Conservation (phyloP, 2,329 filamentous ascomycete species). For the Fusarium solani-melongenae region DNA sequence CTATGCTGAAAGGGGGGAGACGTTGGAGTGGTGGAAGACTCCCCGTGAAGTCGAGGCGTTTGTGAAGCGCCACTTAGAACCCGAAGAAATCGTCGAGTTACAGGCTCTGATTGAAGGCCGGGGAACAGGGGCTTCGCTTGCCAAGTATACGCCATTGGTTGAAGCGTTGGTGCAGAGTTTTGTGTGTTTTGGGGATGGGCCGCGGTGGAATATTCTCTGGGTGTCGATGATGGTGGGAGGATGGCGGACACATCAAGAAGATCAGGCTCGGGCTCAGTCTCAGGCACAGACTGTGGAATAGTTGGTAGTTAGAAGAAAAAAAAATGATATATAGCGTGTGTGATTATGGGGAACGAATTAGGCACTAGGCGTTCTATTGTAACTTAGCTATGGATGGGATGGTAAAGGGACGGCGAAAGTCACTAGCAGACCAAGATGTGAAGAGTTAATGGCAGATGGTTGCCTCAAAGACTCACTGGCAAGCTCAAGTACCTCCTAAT, state of each 20-base stretch:
- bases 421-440: neutral
- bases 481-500: neutral
- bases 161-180: constrained; percentile 34
- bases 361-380: neutral
- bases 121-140: constrained; percentile 13
- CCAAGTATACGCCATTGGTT: constrained; percentile 28
- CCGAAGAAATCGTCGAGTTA: constrained; percentile 25
- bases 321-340: neutral
- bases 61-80: constrained; percentile 28
- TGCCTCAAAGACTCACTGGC: neutral
- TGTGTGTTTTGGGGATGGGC: constrained; percentile 42
- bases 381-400: neutral
- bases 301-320: neutral
- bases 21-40: constrained; percentile 37
- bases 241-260: constrained; percentile 12
- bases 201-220: constrained; percentile 39
- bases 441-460: neutral
- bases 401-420: neutral
- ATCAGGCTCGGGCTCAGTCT: neutral
- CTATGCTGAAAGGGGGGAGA: constrained; percentile 23
- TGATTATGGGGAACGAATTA: neutral
- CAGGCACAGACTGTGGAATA: neutral
- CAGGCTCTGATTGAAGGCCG: constrained; percentile 36
- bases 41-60: constrained; percentile 36
- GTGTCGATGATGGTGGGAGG: constrained; percentile 34